Conservation (phyloP, 495 filamentous ascomycete species). For the Talaromyces adpressus region DNA sequence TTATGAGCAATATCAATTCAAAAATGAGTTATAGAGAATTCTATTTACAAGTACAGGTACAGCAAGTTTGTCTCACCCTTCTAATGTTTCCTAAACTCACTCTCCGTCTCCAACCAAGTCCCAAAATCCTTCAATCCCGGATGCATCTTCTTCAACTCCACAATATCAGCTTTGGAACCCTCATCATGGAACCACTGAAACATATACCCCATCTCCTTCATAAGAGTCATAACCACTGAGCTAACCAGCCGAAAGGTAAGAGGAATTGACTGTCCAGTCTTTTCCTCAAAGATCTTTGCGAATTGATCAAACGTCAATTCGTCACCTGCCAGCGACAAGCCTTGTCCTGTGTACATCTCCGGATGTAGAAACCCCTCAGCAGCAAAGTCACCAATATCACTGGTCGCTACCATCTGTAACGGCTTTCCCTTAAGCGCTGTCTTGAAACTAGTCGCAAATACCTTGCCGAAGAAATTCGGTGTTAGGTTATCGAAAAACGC, state of each 20-base stretch:
- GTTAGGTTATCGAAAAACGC: slow-evolving; percentile 63
- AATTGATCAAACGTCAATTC: slow-evolving; percentile 47
- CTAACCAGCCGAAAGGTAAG: slow-evolving; percentile 38
- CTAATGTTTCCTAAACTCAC: slow-evolving; percentile 26
- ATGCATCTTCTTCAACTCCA: slow-evolving; percentile 39
- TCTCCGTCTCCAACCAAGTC: slow-evolving; percentile 54
- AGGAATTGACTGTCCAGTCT: slow-evolving; percentile 41
- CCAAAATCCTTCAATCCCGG: slow-evolving; percentile 51
- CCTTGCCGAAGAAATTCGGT: slow-evolving; percentile 49
- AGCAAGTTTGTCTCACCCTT: too few relatives aligned
- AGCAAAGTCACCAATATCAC: slow-evolving; percentile 60
- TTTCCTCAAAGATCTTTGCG: slow-evolving; percentile 40
- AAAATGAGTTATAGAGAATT: too few relatives aligned
- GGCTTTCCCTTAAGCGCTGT: slow-evolving; percentile 39
- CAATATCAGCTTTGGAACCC: slow-evolving; percentile 55
- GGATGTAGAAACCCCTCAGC: slow-evolving; percentile 52
- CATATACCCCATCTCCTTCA: slow-evolving; percentile 53
- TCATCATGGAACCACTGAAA: slow-evolving; percentile 56
- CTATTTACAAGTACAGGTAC: too few relatives aligned
- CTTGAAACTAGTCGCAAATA: slow-evolving; percentile 48
- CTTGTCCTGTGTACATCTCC: slow-evolving; percentile 34
- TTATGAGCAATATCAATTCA: too few relatives aligned
- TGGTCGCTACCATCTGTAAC: slow-evolving; percentile 50
- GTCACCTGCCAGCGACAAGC: slow-evolving; percentile 52
- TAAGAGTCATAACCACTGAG: slow-evolving; percentile 29